A percentile compares a stretch with the other conserved stretches of the same genome.
phyloP scores from a whole-genome alignment of 805 yeast species.

The Candida sanyiensis region DNA sequence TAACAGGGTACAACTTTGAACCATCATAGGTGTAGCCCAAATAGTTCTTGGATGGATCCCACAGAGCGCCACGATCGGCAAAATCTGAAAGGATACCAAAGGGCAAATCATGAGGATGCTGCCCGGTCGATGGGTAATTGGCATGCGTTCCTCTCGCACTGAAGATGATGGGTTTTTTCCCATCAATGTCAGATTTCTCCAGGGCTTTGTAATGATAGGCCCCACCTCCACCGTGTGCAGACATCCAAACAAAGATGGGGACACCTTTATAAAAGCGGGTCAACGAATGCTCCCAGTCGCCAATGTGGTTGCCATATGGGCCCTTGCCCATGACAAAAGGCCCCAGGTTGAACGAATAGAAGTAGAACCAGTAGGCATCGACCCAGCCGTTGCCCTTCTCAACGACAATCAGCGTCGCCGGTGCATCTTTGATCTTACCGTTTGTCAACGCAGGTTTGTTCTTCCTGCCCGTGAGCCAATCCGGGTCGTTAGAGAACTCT shows the following conservation, averaged over 20 bases:
- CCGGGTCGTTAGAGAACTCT: slow-evolving; percentile 72
- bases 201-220: slow-evolving; percentile 76
- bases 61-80: slow-evolving; percentile 90
- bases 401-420: slow-evolving; percentile 74
- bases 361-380: slow-evolving; percentile 94
- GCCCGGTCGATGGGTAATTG: slow-evolving; percentile 92
- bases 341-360: slow-evolving; percentile 89
- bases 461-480: slow-evolving; percentile 73
- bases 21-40: slow-evolving; percentile 81
- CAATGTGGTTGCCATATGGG: slow-evolving; percentile 95
- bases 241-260: slow-evolving; percentile 90
- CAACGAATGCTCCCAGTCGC: slow-evolving; percentile 96
- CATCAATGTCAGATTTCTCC: slow-evolving; percentile 37
- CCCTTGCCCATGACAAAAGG: slow-evolving; percentile 98
- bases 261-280: slow-evolving; percentile 77
- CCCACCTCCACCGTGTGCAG: slow-evolving; percentile 97
- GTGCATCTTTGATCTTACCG: slow-evolving; percentile 71
- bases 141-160: slow-evolving; percentile 97
- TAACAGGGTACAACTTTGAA: slow-evolving; percentile 36
- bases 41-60: slow-evolving; percentile 87
- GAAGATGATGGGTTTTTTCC: slow-evolving; percentile 65
- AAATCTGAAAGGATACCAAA: slow-evolving; percentile 86
- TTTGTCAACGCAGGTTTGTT: slow-evolving; percentile 65
- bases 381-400: slow-evolving; percentile 95
- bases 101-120: slow-evolving; percentile 93